Evolutionary conservation across 768 basidiomycete genomes (phyloP).

Genomic region (Pleurotus tuber-regium): DNA sequence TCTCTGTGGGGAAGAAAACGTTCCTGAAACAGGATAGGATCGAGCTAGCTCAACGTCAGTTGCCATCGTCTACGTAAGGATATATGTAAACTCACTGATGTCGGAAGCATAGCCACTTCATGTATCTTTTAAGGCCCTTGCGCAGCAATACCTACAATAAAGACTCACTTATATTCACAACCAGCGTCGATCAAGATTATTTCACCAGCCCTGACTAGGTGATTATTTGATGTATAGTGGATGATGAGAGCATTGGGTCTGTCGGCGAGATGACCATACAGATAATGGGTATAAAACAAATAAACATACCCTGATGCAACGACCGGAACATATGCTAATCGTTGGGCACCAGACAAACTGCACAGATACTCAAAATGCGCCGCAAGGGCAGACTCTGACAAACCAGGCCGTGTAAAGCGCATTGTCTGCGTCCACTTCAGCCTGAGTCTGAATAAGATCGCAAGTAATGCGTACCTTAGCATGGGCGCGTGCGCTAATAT

Average conservation of each 20-base stretch:
- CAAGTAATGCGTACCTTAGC: conserved; percentile 56
- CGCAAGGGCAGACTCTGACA: conserved; percentile 39
- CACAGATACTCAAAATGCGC: conserved; percentile 93
- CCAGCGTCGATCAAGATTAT: conserved; percentile 88
- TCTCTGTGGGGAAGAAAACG: conserved; percentile 73
- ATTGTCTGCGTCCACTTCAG: conserved; percentile 60
- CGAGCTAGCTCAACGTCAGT: conserved; percentile 52
- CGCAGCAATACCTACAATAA: not conserved
- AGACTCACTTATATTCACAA: conserved; percentile 81
- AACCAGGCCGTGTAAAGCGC: conserved; percentile 57
- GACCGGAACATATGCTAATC: conserved; percentile 96
- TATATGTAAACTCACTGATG: conserved; percentile 60
- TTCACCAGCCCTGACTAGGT: conserved; percentile 66
- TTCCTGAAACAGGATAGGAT: conserved; percentile 84
- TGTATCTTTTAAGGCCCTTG: no score
- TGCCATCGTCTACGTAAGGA: not conserved
- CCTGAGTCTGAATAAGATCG: not conserved
- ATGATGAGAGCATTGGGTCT: conserved; percentile 89
- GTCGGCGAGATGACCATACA: no score
- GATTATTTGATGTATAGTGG: conserved; percentile 93
- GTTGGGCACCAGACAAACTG: conserved; percentile 72
- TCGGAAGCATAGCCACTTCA: conserved; percentile 94
- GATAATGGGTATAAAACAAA: no score
- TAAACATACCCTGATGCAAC: conserved; percentile 83
- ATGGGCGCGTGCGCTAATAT: conserved; percentile 84